These are phyloP conservation scores for Kluyveromyces siamensis DNA, from an alignment of 805 yeast genomes.

Conservation along the genomic window DNA sequence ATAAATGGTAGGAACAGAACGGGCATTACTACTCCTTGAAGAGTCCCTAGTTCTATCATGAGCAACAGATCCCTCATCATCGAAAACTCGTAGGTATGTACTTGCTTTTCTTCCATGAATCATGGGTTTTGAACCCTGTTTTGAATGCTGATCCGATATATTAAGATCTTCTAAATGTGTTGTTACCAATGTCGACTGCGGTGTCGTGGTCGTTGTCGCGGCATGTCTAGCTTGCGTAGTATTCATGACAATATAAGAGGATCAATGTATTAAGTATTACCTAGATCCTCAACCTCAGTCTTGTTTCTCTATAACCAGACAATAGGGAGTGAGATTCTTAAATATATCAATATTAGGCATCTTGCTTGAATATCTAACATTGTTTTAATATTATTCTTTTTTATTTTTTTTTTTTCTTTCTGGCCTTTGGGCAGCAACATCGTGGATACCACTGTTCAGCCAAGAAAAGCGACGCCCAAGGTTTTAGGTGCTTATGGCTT, in stretches of 20 bases:
- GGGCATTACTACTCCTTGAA: not conserved
- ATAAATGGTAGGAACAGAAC: not conserved
- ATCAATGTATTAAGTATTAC: not conserved
- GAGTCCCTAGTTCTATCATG: not conserved
- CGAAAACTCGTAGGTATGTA: slow-evolving; percentile 26
- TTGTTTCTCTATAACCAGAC: not conserved
- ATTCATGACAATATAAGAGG: not conserved
- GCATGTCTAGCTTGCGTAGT: not conserved
- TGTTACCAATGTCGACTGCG: slow-evolving; percentile 2
- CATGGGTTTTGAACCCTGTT: slow-evolving; percentile 13
- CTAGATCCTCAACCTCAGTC: not conserved
- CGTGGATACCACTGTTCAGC: too few species aligned
- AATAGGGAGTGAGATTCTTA: not conserved
- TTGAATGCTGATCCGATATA: slow-evolving; percentile 11
- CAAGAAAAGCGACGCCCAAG: too few species aligned
- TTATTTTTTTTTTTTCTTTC: too few species aligned
- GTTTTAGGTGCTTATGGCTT: too few species aligned
- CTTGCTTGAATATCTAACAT: too few species aligned
- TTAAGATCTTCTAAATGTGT: slow-evolving; percentile 20
- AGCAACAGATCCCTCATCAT: slow-evolving; percentile 18
- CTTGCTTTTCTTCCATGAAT: slow-evolving; percentile 29
- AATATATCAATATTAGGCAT: too few species aligned
- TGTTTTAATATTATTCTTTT: too few species aligned
- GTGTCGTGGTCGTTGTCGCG: not conserved
- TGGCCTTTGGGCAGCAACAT: too few species aligned